Evolutionary conservation across 139 green algal species (phyloP).

Genomic region (Mesostigma viride): DNA sequence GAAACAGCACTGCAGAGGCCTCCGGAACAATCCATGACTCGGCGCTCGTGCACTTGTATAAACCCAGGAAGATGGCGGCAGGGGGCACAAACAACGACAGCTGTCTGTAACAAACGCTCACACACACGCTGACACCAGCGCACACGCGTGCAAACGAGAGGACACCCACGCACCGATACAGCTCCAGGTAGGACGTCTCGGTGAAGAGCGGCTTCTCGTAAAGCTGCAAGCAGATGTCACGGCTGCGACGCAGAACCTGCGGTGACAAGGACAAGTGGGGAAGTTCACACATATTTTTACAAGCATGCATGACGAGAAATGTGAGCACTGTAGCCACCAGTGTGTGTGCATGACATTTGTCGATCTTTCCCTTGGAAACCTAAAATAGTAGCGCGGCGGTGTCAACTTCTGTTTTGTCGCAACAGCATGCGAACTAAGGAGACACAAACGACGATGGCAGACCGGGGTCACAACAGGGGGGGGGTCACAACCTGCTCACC

Average conservation of each 20-base stretch:
- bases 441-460: not conserved
- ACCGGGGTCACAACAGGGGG: too few relatives aligned
- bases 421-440: not conserved
- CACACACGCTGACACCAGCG: not conserved
- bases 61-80: too few relatives aligned
- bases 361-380: not conserved
- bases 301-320: not conserved
- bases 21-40: too few relatives aligned
- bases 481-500: too few relatives aligned
- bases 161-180: slow-evolving; percentile 24
- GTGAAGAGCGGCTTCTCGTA: slow-evolving; percentile 60
- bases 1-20: too few relatives aligned
- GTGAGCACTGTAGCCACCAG: not conserved
- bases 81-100: too few relatives aligned
- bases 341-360: not conserved
- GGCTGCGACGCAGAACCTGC: slow-evolving; percentile 59
- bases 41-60: too few relatives aligned
- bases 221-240: slow-evolving; percentile 53
- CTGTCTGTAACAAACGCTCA: too few relatives aligned
- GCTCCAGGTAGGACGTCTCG: slow-evolving; percentile 35
- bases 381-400: not conserved
- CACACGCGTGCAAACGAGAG: not conserved
- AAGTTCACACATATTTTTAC: too few relatives aligned
- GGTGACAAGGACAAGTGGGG: too few relatives aligned
- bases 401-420: not conserved